These are phyloP conservation scores for Stephania japonica DNA, from an alignment of 164 flowering plant genomes.

Conservation along the genomic window DNA sequence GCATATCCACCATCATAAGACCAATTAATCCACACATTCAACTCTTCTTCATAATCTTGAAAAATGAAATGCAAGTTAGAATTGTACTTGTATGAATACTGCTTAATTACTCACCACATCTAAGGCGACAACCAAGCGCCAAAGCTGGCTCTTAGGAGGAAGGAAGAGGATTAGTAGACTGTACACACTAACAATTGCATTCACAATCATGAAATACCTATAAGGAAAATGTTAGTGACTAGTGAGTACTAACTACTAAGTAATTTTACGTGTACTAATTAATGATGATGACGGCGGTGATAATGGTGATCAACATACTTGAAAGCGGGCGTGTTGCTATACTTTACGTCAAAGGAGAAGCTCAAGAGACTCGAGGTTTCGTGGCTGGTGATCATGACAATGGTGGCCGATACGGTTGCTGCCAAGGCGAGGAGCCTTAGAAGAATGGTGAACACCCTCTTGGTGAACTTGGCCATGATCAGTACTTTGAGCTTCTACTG, in stretches of 20 bases:
- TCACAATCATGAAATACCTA: constrained; percentile 60
- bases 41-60: background rate
- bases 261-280: background rate
- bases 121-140: constrained; percentile 40
- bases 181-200: constrained; percentile 49
- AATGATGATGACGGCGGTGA: too few relatives aligned
- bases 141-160: constrained; percentile 25
- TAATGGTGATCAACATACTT: constrained; percentile 28
- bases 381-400: constrained; percentile 54
- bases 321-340: constrained; percentile 44
- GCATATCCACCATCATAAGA: background rate
- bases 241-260: background rate
- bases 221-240: background rate
- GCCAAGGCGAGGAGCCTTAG: constrained; percentile 59
- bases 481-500: background rate
- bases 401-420: constrained; percentile 41
- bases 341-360: constrained; percentile 48
- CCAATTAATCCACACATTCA: background rate
- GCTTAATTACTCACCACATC: constrained; percentile 42
- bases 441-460: constrained; percentile 24
- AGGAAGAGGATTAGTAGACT: constrained; percentile 39
- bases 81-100: background rate
- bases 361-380: constrained; percentile 32
- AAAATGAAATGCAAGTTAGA: background rate
- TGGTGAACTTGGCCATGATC: constrained; percentile 22